Conservation (phyloP, 1,284 basidiomycete genomes). For the Apiotrichum sp. region DNA sequence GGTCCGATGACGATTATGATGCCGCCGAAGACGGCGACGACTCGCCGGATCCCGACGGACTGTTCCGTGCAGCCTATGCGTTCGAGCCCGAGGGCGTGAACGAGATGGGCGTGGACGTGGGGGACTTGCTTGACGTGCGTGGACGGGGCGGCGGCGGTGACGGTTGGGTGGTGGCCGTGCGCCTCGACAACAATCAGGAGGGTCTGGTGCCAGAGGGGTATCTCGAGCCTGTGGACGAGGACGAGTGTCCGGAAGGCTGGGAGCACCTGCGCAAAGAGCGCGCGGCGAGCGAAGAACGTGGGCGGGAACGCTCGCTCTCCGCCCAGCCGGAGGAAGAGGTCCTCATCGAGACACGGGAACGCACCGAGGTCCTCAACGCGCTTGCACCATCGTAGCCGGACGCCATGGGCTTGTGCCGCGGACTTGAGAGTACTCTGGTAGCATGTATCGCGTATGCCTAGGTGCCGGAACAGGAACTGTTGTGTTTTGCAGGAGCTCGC, state of each 20-base stretch:
- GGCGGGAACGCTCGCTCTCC: background rate
- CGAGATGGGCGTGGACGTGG: slow-evolving; percentile 40
- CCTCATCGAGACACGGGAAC: background rate
- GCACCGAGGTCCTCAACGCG: too few relatives aligned
- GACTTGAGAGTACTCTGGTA: too few relatives aligned
- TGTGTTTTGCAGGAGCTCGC: too few relatives aligned
- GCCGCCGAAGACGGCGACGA: slow-evolving; percentile 16
- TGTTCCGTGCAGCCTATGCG: slow-evolving; percentile 36
- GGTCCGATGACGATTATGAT: slow-evolving; percentile 14
- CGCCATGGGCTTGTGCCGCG: too few relatives aligned
- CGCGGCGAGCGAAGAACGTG: slow-evolving; percentile 1
- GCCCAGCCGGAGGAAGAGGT: background rate
- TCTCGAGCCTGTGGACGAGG: slow-evolving; percentile 28
- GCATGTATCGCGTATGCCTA: too few relatives aligned
- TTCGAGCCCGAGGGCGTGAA: slow-evolving; percentile 42
- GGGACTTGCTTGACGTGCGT: slow-evolving; percentile 38
- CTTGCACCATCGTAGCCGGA: too few relatives aligned
- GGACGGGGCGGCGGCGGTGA: slow-evolving; percentile 36
- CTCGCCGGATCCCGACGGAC: slow-evolving; percentile 28
- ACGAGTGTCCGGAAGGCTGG: slow-evolving; percentile 13
- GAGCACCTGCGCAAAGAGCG: background rate
- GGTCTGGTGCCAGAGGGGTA: slow-evolving; percentile 46
- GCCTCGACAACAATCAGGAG: slow-evolving; percentile 21
- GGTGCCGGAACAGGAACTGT: too few relatives aligned
- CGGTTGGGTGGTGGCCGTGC: slow-evolving; percentile 46